A percentile compares a stretch with the other conserved stretches of the same genome.
phyloP scores from a whole-genome alignment of 202 grass and related monocot species.

The Saccharum hybrid region DNA sequence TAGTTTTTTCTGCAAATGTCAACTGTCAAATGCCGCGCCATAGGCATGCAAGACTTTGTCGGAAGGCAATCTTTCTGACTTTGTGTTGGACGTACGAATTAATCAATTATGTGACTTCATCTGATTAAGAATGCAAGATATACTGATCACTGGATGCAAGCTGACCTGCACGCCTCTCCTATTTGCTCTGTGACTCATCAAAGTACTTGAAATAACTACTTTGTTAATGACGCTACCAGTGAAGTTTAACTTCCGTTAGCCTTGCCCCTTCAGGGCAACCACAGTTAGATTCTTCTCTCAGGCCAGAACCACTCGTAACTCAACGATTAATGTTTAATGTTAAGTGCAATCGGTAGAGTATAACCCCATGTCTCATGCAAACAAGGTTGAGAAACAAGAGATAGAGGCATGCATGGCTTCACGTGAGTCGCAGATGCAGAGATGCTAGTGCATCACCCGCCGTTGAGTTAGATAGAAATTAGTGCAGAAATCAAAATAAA shows the following conservation, averaged over 20 bases:
- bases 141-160: too few species aligned
- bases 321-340: background rate
- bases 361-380: background rate
- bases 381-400: background rate
- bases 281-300: background rate
- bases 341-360: background rate
- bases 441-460: background rate
- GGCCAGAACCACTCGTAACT: background rate
- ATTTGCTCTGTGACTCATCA: slow-evolving; percentile 2
- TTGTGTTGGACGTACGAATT: background rate
- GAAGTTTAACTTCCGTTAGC: background rate
- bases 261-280: too few species aligned
- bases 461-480: background rate
- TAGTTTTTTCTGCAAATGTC: background rate
- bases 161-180: background rate
- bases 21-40: background rate
- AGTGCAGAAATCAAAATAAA: background rate
- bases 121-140: background rate
- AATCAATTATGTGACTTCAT: slow-evolving; percentile 26
- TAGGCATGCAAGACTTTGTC: background rate
- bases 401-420: background rate
- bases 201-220: background rate
- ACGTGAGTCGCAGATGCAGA: background rate
- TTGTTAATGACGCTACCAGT: background rate
- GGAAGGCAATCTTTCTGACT: background rate